These are phyloP conservation scores for Macrophomina pseudophaseolina DNA, from an alignment of 2,329 filamentous ascomycete genomes.

Conservation along the genomic window DNA sequence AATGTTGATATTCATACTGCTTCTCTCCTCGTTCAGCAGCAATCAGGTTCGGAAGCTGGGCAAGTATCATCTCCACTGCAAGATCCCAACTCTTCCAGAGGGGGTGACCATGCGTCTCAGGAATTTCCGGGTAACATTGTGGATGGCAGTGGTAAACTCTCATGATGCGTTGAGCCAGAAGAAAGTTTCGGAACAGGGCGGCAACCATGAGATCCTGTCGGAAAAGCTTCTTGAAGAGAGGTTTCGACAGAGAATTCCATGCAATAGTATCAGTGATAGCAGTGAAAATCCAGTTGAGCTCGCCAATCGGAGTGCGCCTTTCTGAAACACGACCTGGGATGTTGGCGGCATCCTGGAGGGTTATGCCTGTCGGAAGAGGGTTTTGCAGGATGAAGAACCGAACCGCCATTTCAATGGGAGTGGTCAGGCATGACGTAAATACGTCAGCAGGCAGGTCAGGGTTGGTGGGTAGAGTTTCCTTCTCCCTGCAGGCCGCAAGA, in stretches of 20 bases:
- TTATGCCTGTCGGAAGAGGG: conserved; percentile 70
- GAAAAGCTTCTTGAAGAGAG: conserved; percentile 95
- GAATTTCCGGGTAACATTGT: conserved; percentile 87
- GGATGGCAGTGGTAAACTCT: conserved; percentile 94
- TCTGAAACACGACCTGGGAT: conserved; percentile 92
- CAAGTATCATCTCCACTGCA: conserved; percentile 91
- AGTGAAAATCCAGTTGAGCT: conserved; percentile 99
- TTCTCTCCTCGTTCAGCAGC: conserved; percentile 77
- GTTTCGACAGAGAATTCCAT: conserved; percentile 90
- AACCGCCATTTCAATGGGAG: conserved; percentile 95
- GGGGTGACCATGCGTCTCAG: conserved; percentile 91
- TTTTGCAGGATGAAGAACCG: conserved; percentile 97
- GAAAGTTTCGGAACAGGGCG: conserved; percentile 92
- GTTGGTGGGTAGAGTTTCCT: conserved; percentile 93
- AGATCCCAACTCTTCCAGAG: conserved; percentile 98
- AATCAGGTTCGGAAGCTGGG: conserved; percentile 81
- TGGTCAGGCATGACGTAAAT: conserved; percentile 94
- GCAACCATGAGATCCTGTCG: conserved; percentile 99
- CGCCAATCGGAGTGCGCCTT: conserved; percentile 87
- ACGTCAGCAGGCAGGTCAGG: conserved; percentile 91
- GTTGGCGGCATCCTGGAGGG: conserved; percentile 81
- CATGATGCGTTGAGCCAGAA: conserved; percentile 95
- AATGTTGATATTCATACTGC: conserved; percentile 90
- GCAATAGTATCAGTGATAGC: conserved; percentile 98
- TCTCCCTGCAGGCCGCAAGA: conserved; percentile 85